Base-by-base conservation (phyloP, 495 filamentous ascomycete genomes). In the Hypoxylon fuscum region DNA sequence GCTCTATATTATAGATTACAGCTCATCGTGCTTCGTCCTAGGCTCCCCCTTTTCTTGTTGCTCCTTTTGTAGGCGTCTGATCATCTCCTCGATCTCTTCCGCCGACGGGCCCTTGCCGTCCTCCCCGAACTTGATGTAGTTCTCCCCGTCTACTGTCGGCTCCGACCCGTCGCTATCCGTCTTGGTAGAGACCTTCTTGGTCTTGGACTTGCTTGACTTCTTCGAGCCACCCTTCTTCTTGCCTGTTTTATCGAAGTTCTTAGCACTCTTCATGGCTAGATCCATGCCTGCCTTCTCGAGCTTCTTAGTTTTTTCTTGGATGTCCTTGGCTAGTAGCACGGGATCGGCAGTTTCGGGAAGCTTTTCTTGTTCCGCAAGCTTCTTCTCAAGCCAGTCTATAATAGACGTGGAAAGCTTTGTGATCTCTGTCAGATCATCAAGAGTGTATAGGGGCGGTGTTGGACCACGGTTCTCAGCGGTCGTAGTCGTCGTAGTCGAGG, bases 201-300 rank as follows among this genome's bases (percentile, higher is more conserved):
- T 15, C 60, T 81, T 79, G 25, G 63, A 58, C 57, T 72, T 75
- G 61, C 78, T 80, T 25, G 74, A 59, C 66, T 79, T 81, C 66
- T 81, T 82, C 48, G 79, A 81, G 62, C 79, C 80, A 47, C 61
- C 74, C 58, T 72, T 74, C 73, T 85, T 86, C 77, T 83, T 85
- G 20, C 68, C 73, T 59, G 77, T 72, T 61, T 77, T 72, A 59
- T 83, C 78, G 59, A 81, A 81, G 53, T 85, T 80, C 43, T 80
- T 83, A 64, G 93, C 86, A 67, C 87, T 87, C 81, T 85, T 88
- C 81, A 88, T 82, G 41, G 90, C 78, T 40, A 93, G 79, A 47
- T 90, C 87, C 68, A 90, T 80, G 38, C 90, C 85, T 4, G 83
- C 82, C 46, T 85, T 81, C 68, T 86, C 83, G 20, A 93, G 75